Evolutionary conservation across 202 grass and related monocot genomes (phyloP).

Genomic region (Panicum hallii): DNA sequence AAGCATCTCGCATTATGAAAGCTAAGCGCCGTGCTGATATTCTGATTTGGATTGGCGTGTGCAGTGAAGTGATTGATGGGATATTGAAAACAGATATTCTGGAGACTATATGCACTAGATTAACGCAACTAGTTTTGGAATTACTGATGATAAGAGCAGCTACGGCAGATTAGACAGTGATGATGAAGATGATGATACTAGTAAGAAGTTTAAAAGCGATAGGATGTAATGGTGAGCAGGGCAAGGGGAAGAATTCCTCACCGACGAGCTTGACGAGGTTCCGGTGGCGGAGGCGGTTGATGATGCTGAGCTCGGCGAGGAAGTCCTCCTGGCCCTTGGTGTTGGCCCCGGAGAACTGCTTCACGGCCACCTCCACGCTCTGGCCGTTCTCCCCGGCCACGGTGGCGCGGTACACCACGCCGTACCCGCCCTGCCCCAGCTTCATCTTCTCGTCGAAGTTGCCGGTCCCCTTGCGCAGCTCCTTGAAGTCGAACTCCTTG

Average conservation of each 20-base stretch:
- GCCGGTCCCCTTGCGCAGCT: slow-evolving; percentile 70
- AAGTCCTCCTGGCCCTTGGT: slow-evolving; percentile 87
- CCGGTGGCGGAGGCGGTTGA: slow-evolving; percentile 76
- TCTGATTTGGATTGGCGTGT: background rate
- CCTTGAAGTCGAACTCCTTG: slow-evolving; percentile 74
- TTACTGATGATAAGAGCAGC: background rate
- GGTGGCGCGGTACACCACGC: slow-evolving; percentile 77
- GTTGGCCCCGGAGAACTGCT: slow-evolving; percentile 77
- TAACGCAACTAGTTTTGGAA: background rate
- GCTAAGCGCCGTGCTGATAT: background rate
- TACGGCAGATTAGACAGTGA: background rate
- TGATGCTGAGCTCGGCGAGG: slow-evolving; percentile 77
- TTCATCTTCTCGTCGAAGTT: slow-evolving; percentile 91
- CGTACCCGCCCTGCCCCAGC: slow-evolving; percentile 79
- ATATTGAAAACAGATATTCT: background rate
- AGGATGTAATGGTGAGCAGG: background rate
- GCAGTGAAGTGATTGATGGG: background rate
- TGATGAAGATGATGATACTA: background rate
- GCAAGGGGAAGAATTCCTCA: slow-evolving; percentile 6
- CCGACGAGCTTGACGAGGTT: slow-evolving; percentile 81
- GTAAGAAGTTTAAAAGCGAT: background rate
- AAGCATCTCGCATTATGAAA: background rate
- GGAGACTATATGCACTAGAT: background rate
- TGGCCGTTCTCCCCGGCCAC: slow-evolving; percentile 59
- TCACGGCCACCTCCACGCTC: slow-evolving; percentile 65